Evolutionary conservation across 2,329 filamentous ascomycete genomes (phyloP).

Genomic region (Aspergillus neotritici): DNA sequence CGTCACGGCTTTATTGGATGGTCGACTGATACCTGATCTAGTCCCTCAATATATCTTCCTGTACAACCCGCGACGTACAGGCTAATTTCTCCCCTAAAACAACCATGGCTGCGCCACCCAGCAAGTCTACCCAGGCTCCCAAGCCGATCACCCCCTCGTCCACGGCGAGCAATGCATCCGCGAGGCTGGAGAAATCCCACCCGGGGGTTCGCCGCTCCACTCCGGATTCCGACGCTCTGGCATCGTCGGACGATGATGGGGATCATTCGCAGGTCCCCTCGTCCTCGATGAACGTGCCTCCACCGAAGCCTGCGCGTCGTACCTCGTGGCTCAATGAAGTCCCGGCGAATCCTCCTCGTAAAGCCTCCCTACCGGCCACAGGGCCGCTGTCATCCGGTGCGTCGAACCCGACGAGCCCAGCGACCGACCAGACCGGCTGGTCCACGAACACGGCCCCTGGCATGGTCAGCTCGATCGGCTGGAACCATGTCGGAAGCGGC

Average conservation of each 20-base stretch:
- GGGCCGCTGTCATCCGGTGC: slow-evolving; percentile 71
- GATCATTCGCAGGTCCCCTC: slow-evolving; percentile 58
- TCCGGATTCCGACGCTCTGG: slow-evolving; percentile 87
- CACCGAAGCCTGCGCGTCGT: slow-evolving; percentile 61
- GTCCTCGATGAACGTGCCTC: slow-evolving; percentile 45
- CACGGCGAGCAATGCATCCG: slow-evolving; percentile 56
- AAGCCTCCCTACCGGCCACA: slow-evolving; percentile 66
- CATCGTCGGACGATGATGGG: slow-evolving; percentile 87
- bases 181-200: slow-evolving; percentile 69
- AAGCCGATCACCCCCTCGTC: slow-evolving; percentile 38
- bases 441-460: slow-evolving; percentile 31
- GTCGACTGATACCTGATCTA: too few species aligned
- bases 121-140: slow-evolving; percentile 25
- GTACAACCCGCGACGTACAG: too few species aligned
- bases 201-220: slow-evolving; percentile 68
- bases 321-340: slow-evolving; percentile 86
- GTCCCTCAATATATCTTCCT: too few species aligned
- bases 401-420: slow-evolving; percentile 76
- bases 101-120: slow-evolving; percentile 39
- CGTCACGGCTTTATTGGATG: too few species aligned
- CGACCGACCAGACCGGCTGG: slow-evolving; percentile 55
- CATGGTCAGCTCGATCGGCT: slow-evolving; percentile 37
- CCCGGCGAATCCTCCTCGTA: slow-evolving; percentile 61
- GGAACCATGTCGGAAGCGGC: slow-evolving; percentile 42
- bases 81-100: slow-evolving; percentile 20